These are phyloP conservation scores for Przewalskia tangutica DNA, from an alignment of 257 asterid species.

Conservation along the genomic window DNA sequence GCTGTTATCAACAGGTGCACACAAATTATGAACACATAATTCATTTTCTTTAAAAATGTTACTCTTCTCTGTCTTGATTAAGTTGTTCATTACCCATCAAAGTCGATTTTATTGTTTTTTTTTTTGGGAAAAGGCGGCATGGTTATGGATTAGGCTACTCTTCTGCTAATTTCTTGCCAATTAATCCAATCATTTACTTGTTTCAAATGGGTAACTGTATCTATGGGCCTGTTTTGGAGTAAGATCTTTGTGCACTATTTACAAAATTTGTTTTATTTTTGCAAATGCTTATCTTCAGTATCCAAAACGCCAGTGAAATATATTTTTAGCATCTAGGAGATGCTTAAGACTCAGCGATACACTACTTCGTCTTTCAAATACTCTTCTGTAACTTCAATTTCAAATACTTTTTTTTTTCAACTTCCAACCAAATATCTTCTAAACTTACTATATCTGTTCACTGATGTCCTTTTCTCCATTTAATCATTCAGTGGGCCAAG, in stretches of 20 bases:
- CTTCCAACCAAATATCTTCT: slow-evolving; percentile 13
- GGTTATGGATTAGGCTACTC: not conserved
- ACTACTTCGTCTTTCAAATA: not conserved
- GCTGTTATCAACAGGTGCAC: slow-evolving; percentile 71
- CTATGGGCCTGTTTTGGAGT: not conserved
- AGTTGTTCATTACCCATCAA: not conserved
- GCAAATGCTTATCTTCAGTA: not conserved
- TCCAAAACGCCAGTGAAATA: not conserved
- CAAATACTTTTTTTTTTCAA: not conserved
- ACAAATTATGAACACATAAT: not conserved
- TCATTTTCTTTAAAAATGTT: not conserved
- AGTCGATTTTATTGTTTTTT: not conserved
- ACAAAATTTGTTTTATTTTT: not conserved
- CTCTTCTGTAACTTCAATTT: not conserved
- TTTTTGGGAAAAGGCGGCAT: too few species aligned
- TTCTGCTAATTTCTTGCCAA: not conserved
- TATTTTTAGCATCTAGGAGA: not conserved
- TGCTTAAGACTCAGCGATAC: not conserved
- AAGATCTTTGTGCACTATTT: not conserved
- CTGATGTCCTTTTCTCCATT: not conserved
- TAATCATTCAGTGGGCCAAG: slow-evolving; percentile 54
- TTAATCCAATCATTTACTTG: not conserved
- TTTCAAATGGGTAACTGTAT: too few species aligned
- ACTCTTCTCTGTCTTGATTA: not conserved
- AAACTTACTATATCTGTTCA: not conserved